Evolutionary conservation across 169 alveolate species (phyloP), one percentile per base, ranked within the genome.

Genomic region (Plasmodium sp.): DNA sequence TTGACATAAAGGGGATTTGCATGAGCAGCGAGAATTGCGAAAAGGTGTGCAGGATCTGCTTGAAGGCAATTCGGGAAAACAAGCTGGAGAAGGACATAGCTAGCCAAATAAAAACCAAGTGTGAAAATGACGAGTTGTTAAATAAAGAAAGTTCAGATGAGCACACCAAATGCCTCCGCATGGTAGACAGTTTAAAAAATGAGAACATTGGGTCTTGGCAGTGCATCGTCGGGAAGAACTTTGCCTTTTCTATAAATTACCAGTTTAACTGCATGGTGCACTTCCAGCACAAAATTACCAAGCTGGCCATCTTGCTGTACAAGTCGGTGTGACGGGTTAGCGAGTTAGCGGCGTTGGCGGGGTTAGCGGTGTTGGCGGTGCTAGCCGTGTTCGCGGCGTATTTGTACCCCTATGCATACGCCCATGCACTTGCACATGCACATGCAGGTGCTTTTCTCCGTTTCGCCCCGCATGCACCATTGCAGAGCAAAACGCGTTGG

Each of bases 121-220:
- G 94, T 51, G 94, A 88, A 79, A 88, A 88, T 88, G 94, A 88
- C 43, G 94, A 88, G 33, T 12, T 88, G 56, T 41, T 88, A 80
- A 88, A 88, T 88, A 88, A 88, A 39, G 94, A 88, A 16, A 88
- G 43, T 67, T 36, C 82, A 88, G 82, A 71, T 80, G 90, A 88
- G 51, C 77, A 88, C 43, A 67, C 43, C 5, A 39, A 74, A 22
- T 79, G 67, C 67, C 82, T 79, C 36, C 62, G 51, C 73, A 48
- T 79, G 33, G 82, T 56, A 41, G 83, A 88, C 71, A 88, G 72
- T 88, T 79, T 88, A 67, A 88, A 88, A 74, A 88, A 88, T 80
- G 41, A 88, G 62, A 88, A 88, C 58, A 88, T 88, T 33, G 94
- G 94, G 16, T 88, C 94, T 16, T 88, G 94, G 94, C 94, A 88